Conservation (phyloP, 2,329 filamentous ascomycete species). For the Fusarium nisikadoi region DNA sequence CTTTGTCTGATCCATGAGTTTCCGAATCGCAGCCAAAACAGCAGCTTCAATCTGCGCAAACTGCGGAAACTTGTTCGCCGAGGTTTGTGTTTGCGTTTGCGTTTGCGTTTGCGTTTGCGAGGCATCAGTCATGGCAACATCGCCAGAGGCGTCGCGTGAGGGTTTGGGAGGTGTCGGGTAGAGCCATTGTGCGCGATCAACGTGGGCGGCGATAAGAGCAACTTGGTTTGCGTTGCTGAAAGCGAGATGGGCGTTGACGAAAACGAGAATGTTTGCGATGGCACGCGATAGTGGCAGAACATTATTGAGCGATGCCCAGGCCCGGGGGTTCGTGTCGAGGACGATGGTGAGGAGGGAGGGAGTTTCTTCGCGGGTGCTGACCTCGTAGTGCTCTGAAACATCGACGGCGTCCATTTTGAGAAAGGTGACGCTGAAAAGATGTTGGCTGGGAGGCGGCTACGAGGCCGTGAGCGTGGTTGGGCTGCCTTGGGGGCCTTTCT, state of each 20-base stretch:
- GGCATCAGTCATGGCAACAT: constrained; percentile 67
- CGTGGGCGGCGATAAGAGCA: constrained; percentile 89
- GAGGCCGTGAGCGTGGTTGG: constrained; percentile 41
- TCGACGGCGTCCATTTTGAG: constrained; percentile 64
- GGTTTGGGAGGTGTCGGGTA: constrained; percentile 70
- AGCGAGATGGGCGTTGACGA: constrained; percentile 95
- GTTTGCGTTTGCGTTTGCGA: constrained; percentile 46
- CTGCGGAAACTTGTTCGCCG: constrained; percentile 91
- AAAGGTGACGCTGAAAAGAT: constrained; percentile 31
- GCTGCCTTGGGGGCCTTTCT: not conserved
- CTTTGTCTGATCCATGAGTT: constrained; percentile 77
- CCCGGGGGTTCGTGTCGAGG: constrained; percentile 95
- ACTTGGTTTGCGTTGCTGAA: constrained; percentile 95
- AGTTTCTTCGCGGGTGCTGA: constrained; percentile 63
- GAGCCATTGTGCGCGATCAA: constrained; percentile 86
- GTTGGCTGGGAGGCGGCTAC: constrained; percentile 44
- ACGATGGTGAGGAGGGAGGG: constrained; percentile 91
- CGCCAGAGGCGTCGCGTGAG: constrained; percentile 54
- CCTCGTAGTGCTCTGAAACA: constrained; percentile 70
- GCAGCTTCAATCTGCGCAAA: constrained; percentile 88
- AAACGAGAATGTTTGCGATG: constrained; percentile 89
- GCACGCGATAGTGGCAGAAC: constrained; percentile 84
- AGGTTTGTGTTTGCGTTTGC: constrained; percentile 46
- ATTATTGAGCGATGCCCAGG: constrained; percentile 83
- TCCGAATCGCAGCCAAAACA: constrained; percentile 77